Evolutionary conservation across 2,329 filamentous ascomycete genomes (phyloP), one percentile per base, ranked within the genome.

Genomic region (Diplodia sapinea): DNA sequence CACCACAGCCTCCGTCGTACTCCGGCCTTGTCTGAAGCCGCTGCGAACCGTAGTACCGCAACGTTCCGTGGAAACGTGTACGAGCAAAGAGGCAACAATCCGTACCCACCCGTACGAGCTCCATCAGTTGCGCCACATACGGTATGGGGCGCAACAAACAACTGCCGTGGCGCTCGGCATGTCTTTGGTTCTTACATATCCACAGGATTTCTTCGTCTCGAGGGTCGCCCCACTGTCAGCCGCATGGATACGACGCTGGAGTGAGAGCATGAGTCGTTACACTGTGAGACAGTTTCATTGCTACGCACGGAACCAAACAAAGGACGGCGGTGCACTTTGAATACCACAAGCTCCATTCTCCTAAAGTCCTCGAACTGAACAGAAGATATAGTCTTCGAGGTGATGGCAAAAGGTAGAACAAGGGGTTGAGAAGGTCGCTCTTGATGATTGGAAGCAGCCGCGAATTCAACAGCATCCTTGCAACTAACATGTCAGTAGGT

Each of bases 181-280:
- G 17, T 36, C 15, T 33, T 43, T 20, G 4, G 15, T 33, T 15
- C 8, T 11, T 33, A 6, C 15, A 55, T 17, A 6, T 31, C 8
- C 17, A 9, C 43, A 47, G 1, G 33, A 1, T 11, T 12, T 9
- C 47, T n/a, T 47, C 40, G 43, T 31, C 47, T n/a, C 11, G 15
- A 31, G 38, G 15, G 40, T 4, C n/a, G 59, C 43, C 33, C 59
- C 47, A 43, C 43, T 12, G 43, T 13, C 13, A 2, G n/a, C 23
- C 47, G 13, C 31, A 17, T 26, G 2, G 13, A 49, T 51, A 33
- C 29, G 47, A 63, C 11, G 20, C 40, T 38, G 47, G 31, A 63
- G 36, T 31, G 29, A 11, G 47, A 38, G 43, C 59, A 63, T n/a
- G 59, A 63, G 29, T 63, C 59, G 59, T 36, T 51, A 17, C 12